Evolutionary conservation across 75 land plant species (phyloP).

Genomic region (Pinus albicaulis): DNA sequence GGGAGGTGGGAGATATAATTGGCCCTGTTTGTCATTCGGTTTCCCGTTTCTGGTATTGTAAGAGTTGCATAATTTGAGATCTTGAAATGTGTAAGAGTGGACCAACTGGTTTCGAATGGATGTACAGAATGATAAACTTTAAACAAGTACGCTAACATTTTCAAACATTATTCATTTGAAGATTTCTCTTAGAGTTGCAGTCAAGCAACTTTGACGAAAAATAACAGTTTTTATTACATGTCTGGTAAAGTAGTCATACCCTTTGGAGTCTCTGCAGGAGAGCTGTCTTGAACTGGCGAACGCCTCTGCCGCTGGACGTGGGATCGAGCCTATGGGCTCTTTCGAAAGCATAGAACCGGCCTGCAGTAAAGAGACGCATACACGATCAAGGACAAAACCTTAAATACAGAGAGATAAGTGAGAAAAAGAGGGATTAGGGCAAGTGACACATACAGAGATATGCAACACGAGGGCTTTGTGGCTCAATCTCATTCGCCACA

Average conservation of each 20-base stretch:
- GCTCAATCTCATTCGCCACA: conserved; percentile 91
- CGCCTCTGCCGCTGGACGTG: conserved; percentile 41
- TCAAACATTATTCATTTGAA: too few species aligned
- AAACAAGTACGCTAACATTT: too few species aligned
- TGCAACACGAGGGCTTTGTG: conserved; percentile 72
- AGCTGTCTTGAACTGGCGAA: conserved; percentile 55
- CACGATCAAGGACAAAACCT: too few species aligned
- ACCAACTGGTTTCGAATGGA: too few species aligned
- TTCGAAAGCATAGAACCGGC: conserved; percentile 51
- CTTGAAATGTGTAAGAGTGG: too few species aligned
- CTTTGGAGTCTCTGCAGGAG: conserved; percentile 47
- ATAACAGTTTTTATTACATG: neutral
- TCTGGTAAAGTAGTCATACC: neutral
- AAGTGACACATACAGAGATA: conserved; percentile 64
- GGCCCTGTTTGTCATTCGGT: too few species aligned
- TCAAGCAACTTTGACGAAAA: neutral
- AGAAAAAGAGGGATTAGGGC: neutral
- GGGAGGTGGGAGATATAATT: too few species aligned
- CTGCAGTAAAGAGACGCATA: conserved; percentile 20
- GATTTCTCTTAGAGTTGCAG: too few species aligned
- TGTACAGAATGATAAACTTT: too few species aligned
- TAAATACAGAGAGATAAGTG: too few species aligned
- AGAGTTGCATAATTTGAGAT: too few species aligned
- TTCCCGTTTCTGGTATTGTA: too few species aligned
- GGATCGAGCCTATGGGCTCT: conserved; percentile 43